Base-by-base conservation (phyloP, 2,329 filamentous ascomycete genomes). In the Botrytis tulipae region DNA sequence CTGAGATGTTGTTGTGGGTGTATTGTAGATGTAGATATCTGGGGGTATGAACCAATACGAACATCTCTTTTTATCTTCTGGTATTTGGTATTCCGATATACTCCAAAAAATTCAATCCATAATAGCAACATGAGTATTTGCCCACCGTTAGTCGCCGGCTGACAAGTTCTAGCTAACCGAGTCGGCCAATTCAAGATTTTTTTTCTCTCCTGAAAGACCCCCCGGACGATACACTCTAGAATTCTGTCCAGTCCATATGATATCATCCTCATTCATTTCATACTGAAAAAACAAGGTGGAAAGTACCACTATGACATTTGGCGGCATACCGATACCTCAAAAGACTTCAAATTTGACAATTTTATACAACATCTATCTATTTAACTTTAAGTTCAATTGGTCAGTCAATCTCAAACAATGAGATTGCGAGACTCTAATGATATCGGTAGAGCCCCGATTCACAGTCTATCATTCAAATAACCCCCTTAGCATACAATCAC, bases 11-110 rank as follows among this genome's bases (percentile, higher is more conserved):
- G 22, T 22, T 22, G 20, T 46, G 44, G 20, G 7, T 22, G n/a
- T 51, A 2, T n/a, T n/a, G 25, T n/a, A 12, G 10, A n/a, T 6
- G 1, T n/a, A 14, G 14, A 51, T 14, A 0, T 1, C 10, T n/a
- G 25, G n/a, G 25, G 12, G 12, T 51, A 48, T 22, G 46, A 10
- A 48, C 9, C 20, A 20, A 48, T 10, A 4, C 8, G 10, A 10
- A 10, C 9, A 4, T 22, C 10, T 14, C 0, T 51, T n/a, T n/a
- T n/a, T 51, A 2, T 25, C 20, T 51, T n/a, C 4, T n/a, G 12
- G 3, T 51, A 14, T 14, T n/a, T 14, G 25, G 12, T 12, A 14
- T 25, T n/a, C 1, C 0, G 10, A n/a, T n/a, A 3, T 51, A 14
- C 12, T n/a, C 7, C 10, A n/a, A 7, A 7, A n/a, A 2, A 51